These are phyloP conservation scores for Fusarium continuum DNA, from an alignment of 2,329 filamentous ascomycete genomes.

Conservation along the genomic window DNA sequence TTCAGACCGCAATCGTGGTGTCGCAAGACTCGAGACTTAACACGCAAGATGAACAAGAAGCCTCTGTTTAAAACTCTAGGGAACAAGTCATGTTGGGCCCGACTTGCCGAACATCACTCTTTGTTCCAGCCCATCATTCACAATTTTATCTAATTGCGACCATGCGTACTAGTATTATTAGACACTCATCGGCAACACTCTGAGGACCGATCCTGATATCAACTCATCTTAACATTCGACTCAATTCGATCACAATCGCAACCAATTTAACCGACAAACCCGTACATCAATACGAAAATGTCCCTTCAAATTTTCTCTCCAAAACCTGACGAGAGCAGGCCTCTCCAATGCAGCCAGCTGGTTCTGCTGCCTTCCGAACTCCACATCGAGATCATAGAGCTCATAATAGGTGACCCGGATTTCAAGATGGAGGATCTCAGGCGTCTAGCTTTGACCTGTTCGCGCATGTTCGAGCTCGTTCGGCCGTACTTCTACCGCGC, in stretches of 20 bases:
- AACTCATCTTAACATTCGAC: not conserved
- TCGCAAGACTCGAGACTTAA: too few relatives aligned
- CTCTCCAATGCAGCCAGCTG: not conserved
- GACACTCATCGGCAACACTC: not conserved
- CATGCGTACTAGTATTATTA: not conserved
- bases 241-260: not conserved
- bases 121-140: not conserved
- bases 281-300: not conserved
- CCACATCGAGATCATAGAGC: not conserved
- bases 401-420: not conserved
- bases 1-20: not conserved
- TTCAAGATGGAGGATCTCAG: not conserved
- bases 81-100: not conserved
- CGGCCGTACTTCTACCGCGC: not conserved
- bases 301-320: not conserved
- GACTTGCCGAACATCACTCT: not conserved
- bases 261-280: not conserved
- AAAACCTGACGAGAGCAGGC: not conserved
- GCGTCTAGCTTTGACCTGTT: not conserved
- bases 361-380: constrained; percentile 2
- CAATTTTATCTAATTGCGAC: not conserved
- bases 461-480: not conserved
- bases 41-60: not conserved
- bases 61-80: not conserved
- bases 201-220: not conserved